A percentile compares a stretch with the other conserved stretches of the same genome.
phyloP scores from a whole-genome alignment of 768 basidiomycete species.

The Phylloporus rhodoxanthus region DNA sequence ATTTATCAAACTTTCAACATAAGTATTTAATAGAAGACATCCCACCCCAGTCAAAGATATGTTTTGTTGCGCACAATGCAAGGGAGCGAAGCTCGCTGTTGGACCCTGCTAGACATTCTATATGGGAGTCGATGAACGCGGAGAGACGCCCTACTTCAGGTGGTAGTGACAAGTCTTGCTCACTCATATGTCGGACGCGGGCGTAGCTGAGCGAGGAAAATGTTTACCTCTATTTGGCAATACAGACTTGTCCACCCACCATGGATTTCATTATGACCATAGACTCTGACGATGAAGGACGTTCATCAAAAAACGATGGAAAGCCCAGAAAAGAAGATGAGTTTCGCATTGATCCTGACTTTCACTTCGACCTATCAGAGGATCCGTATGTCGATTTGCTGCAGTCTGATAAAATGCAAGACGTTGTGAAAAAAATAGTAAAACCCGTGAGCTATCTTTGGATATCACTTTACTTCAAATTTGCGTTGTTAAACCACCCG shows the following conservation, averaged over 20 bases:
- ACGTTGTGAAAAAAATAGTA: slow-evolving; percentile 55
- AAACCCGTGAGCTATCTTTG: slow-evolving; percentile 47
- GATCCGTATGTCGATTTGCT: slow-evolving; percentile 61
- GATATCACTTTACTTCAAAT: neutral
- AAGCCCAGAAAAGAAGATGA: slow-evolving; percentile 41
- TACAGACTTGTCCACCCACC: neutral
- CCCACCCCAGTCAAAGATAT: slow-evolving; percentile 72
- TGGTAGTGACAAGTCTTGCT: slow-evolving; percentile 25
- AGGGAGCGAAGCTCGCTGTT: slow-evolving; percentile 48
- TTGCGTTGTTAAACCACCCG: slow-evolving; percentile 5
- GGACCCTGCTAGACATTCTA: slow-evolving; percentile 52
- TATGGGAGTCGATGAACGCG: slow-evolving; percentile 46
- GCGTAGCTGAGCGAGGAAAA: neutral
- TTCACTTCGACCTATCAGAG: slow-evolving; percentile 73
- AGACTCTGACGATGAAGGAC: slow-evolving; percentile 70
- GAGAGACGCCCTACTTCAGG: slow-evolving; percentile 47
- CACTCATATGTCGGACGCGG: slow-evolving; percentile 14
- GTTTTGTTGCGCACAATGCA: slow-evolving; percentile 65
- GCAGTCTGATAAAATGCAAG: slow-evolving; percentile 40
- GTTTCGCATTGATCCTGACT: slow-evolving; percentile 69
- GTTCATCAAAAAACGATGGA: slow-evolving; percentile 16
- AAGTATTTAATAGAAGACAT: slow-evolving; percentile 4
- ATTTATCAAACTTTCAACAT: neutral
- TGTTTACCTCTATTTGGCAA: slow-evolving; percentile 21
- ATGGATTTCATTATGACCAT: slow-evolving; percentile 78